Base-by-base conservation (phyloP, 208 protist genomes). In the Naegleria fowleri region DNA sequence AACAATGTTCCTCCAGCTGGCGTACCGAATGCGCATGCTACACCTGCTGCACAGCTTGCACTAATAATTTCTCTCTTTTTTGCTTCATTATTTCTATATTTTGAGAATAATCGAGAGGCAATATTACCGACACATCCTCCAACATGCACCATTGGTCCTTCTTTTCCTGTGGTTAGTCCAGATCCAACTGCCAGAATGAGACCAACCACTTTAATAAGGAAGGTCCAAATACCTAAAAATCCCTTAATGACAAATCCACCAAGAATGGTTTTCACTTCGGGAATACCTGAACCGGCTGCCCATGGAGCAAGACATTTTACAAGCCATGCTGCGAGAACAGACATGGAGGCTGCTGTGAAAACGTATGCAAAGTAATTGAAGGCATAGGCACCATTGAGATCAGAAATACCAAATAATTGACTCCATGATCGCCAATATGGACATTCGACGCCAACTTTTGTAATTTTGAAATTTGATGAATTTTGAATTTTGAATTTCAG, bases 1-100 rank as follows among this genome's bases (percentile, higher is more conserved):
- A 99, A 99, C n/a, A 99, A 95, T 41, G 98, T 91, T 13, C 98
- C 98, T 48, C 97, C 98, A 92, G 98, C 97, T 0, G 98, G 98
- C 7, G 98, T 96, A 15, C 97, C 97, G 93, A 98, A 99, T n/a
- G 97, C 97, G 0, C 96, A 96, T 36, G 97, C 96, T 29, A 99
- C 97, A 41, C 98, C 98, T 87, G 96, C 97, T 5, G 98, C 98
- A 88, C 97, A 96, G 33, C 98, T 97, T 41, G 95, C 95, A 36
- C 97, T 97, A 67, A 98, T 98, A 92, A 98, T 98, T 91, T 98
- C 97, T 22, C 97, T 94, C 86, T 98, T 96, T 90, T 97, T 96
- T 22, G 67, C 67, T 36, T 79, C 67, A 94, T 98, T 95, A 92
- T 97, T 97, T 40, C 96, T 94, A 88, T 98, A 97, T 48, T 93